phyloP scores from a whole-genome alignment of 129 eudicot genomes.

The Calendula officinalis region DNA sequence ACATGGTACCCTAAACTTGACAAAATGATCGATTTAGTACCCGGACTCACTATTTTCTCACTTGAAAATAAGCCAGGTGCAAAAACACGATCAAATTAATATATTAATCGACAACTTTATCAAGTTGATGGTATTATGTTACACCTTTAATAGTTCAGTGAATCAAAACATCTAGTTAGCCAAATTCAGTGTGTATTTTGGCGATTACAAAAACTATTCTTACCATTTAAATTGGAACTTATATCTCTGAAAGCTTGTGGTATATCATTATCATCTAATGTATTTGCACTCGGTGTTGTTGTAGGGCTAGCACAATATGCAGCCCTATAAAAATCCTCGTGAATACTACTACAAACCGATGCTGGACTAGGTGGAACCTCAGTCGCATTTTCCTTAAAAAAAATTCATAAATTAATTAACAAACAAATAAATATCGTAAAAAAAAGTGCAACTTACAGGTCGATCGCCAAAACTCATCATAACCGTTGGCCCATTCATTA shows the following conservation, averaged over 20 bases:
- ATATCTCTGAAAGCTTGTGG: constrained; percentile 79
- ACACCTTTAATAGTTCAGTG: too few relatives aligned
- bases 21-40: too few relatives aligned
- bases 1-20: too few relatives aligned
- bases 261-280: constrained; percentile 53
- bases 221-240: constrained; percentile 76
- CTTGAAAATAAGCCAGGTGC: too few relatives aligned
- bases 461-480: constrained; percentile 47
- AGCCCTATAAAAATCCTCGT: constrained; percentile 71
- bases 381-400: constrained; percentile 71
- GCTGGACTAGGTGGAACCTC: constrained; percentile 99
- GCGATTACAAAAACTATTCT: constrained; percentile 17
- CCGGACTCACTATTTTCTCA: too few relatives aligned
- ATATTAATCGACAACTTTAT: too few relatives aligned
- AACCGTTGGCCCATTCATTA: constrained; percentile 55
- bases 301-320: constrained; percentile 66
- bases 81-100: too few relatives aligned
- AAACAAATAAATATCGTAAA: neutral
- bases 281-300: constrained; percentile 51
- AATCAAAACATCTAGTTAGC: too few relatives aligned
- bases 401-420: constrained; percentile 5
- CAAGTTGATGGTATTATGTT: too few relatives aligned
- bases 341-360: constrained; percentile 80
- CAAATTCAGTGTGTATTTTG: too few relatives aligned
- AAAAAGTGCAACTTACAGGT: constrained; percentile 47